Evolutionary conservation across 179 eudicot genomes (phyloP).

Genomic region (Silene coronaria): DNA sequence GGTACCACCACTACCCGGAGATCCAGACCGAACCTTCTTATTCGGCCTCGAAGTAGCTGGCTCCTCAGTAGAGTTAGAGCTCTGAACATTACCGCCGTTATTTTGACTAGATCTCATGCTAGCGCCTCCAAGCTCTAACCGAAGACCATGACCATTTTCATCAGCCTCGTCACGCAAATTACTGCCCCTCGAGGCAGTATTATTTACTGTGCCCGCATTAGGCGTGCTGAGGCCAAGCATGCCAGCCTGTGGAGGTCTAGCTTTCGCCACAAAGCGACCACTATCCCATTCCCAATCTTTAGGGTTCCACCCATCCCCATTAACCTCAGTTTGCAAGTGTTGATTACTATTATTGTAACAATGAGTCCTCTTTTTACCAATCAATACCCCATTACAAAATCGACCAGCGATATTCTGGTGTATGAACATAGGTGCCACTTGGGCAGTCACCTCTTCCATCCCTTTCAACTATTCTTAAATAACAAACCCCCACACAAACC

Average conservation of each 20-base stretch:
- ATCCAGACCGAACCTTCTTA: conserved; percentile 71
- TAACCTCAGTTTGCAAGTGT: conserved; percentile 14
- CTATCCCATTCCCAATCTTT: conserved; percentile 81
- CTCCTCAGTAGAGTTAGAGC: conserved; percentile 40
- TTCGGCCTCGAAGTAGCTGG: conserved; percentile 48
- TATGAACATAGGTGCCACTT: conserved; percentile 52
- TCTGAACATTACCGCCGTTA: conserved; percentile 37
- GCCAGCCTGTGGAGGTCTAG: conserved; percentile 18
- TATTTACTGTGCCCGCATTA: neutral
- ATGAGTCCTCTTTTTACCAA: conserved; percentile 47
- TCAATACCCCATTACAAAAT: conserved; percentile 36
- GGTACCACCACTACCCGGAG: conserved; percentile 52
- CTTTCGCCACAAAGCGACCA: conserved; percentile 45
- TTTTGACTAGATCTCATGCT: conserved; percentile 12
- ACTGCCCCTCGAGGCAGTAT: conserved; percentile 16
- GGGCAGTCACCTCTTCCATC: conserved; percentile 67
- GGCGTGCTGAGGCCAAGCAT: conserved; percentile 15
- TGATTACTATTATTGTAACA: conserved; percentile 25
- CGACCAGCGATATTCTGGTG: conserved; percentile 38
- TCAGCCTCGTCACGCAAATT: conserved; percentile 7
- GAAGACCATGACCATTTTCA: conserved; percentile 40
- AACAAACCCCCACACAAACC: neutral
- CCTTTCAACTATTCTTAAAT: conserved; percentile 7
- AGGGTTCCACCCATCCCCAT: conserved; percentile 47
- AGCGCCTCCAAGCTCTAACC: conserved; percentile 46